A percentile compares a stretch with the other conserved stretches of the same genome.
Evolutionary conservation across 2,329 filamentous ascomycete genomes (phyloP).

Genomic region (Lachnellula hyalina): DNA sequence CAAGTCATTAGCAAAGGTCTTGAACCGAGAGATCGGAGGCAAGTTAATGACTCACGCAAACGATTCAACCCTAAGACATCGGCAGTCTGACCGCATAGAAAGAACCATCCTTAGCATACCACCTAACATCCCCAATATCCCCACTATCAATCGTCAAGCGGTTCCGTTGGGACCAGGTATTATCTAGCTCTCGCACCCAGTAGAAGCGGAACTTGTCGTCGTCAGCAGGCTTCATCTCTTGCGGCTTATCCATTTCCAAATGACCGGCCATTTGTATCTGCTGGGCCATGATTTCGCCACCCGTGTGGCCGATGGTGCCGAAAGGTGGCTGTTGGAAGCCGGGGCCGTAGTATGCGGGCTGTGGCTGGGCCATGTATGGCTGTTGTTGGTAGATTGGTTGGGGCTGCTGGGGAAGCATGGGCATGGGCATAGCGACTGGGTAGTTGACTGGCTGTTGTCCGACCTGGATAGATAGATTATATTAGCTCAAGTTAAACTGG

Average conservation of each 20-base stretch:
- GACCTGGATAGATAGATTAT: neutral
- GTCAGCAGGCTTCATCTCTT: constrained; percentile 59
- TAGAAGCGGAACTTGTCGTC: constrained; percentile 56
- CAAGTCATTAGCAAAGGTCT: too few relatives aligned
- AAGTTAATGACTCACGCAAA: neutral
- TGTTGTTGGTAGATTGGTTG: neutral
- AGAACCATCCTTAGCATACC: constrained; percentile 54
- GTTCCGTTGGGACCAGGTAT: constrained; percentile 53
- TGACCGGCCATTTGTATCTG: constrained; percentile 21
- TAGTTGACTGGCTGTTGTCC: neutral
- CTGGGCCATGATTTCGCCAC: constrained; percentile 19
- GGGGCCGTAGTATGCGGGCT: constrained; percentile 2
- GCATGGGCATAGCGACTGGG: neutral
- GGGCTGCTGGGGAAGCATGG: neutral
- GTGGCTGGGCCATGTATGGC: neutral
- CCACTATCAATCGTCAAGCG: constrained; percentile 56
- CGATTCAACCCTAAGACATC: constrained; percentile 1
- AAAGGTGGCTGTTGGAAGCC: constrained; percentile 16
- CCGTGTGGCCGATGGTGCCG: constrained; percentile 17
- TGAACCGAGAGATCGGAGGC: too few relatives aligned
- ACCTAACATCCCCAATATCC: constrained; percentile 45
- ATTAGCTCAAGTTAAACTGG: too few relatives aligned
- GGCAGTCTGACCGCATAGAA: constrained; percentile 57
- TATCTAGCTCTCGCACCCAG: constrained; percentile 55
- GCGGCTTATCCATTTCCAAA: constrained; percentile 29